Conservation (phyloP, 2,329 filamentous ascomycete genomes). For the Colletotrichum horii region DNA sequence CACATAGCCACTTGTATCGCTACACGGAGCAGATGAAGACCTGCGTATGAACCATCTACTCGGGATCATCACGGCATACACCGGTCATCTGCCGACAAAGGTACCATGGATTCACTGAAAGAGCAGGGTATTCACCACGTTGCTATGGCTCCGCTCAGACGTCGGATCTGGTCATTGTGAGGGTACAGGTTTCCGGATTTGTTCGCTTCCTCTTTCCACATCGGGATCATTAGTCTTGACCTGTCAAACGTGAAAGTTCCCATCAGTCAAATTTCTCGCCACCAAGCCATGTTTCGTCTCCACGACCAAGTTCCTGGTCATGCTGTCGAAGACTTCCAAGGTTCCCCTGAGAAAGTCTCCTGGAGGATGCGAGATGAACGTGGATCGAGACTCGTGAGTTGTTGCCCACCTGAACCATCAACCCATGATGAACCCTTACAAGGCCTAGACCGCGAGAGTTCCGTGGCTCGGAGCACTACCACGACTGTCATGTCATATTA, state of each 20-base stretch:
- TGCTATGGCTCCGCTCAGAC: slow-evolving; percentile 27
- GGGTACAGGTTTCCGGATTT: slow-evolving; percentile 31
- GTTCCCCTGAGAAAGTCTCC: not conserved
- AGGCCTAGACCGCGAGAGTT: not conserved
- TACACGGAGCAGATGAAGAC: not conserved
- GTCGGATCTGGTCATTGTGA: slow-evolving; percentile 25
- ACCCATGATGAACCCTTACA: not conserved
- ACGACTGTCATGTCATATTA: not conserved
- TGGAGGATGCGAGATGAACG: not conserved
- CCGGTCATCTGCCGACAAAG: slow-evolving; percentile 13
- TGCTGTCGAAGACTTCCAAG: slow-evolving; percentile 5
- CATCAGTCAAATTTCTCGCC: not conserved
- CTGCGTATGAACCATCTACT: slow-evolving; percentile 14
- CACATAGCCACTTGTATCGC: not conserved
- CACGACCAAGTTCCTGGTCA: slow-evolving; percentile 2
- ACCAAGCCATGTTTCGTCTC: slow-evolving; percentile 3
- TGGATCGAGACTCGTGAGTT: not conserved
- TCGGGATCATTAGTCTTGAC: slow-evolving; percentile 27
- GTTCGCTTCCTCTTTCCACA: slow-evolving; percentile 48
- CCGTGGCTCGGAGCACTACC: not conserved
- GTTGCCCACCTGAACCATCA: not conserved
- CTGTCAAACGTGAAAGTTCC: not conserved
- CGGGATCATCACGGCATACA: slow-evolving; percentile 18
- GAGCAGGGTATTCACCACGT: slow-evolving; percentile 18
- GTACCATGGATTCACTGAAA: not conserved